phyloP scores from a whole-genome alignment of 208 protist genomes.

The Trypanosoma platydactyli region DNA sequence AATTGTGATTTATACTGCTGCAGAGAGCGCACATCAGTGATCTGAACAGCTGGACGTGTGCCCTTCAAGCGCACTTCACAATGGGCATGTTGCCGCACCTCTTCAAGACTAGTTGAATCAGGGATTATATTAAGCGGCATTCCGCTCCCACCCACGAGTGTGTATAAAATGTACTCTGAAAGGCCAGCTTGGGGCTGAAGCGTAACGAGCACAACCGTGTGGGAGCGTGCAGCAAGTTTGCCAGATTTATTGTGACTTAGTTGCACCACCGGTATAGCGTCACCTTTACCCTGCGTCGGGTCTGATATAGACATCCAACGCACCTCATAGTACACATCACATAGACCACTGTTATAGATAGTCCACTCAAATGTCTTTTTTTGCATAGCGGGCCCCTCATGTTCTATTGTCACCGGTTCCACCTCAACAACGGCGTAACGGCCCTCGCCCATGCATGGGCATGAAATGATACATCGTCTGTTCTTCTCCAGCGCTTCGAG shows the following conservation, averaged over 20 bases:
- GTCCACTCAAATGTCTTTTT: constrained; percentile 59
- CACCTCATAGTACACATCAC: constrained; percentile 79
- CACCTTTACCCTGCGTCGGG: constrained; percentile 24
- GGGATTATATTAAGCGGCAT: constrained; percentile 37
- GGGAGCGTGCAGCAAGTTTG: constrained; percentile 78
- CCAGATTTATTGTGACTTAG: constrained; percentile 52
- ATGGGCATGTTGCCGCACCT: constrained; percentile 65
- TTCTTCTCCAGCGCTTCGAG: too few species aligned
- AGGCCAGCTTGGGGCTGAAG: constrained; percentile 52
- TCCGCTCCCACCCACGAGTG: constrained; percentile 47
- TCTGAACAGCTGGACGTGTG: constrained; percentile 73
- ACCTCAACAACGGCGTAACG: constrained; percentile 66
- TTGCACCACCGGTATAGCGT: constrained; percentile 32
- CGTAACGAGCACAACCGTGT: constrained; percentile 75
- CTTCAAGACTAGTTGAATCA: constrained; percentile 37
- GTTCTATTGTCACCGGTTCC: constrained; percentile 74
- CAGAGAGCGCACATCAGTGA: constrained; percentile 74
- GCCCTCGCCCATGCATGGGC: constrained; percentile 63
- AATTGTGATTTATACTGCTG: constrained; percentile 55
- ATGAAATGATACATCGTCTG: constrained; percentile 26
- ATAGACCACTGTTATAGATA: constrained; percentile 85
- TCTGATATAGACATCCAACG: constrained; percentile 33
- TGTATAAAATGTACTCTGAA: constrained; percentile 82
- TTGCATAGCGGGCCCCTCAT: constrained; percentile 58
- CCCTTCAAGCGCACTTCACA: constrained; percentile 60